Evolutionary conservation across 495 filamentous ascomycete species (phyloP), one percentile per base, ranked within the genome.

Genomic region (Lasiosphaeria hispida): DNA sequence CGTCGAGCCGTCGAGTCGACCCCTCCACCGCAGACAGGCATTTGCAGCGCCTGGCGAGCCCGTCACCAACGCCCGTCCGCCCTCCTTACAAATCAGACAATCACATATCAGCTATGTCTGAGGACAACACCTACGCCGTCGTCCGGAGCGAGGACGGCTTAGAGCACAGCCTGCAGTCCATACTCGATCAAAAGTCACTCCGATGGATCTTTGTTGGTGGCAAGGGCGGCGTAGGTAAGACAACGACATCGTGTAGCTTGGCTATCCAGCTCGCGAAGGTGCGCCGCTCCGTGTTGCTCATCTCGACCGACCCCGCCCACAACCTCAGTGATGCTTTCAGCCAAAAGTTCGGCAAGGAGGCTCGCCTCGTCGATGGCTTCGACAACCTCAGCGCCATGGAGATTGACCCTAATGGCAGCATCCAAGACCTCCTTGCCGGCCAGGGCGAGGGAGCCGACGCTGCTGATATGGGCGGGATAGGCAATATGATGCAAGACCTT

Each of bases 131-230:
- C 33, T 70, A 85, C 48, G 71, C 91, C 62, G 79, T 87, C 59
- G 72, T 75, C 69, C 85, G 88, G 63, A 87, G 89, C 69, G 71
- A 77, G 59, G 87, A 89, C 70, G 72, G 80, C 59, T 82, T 97
- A 75, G 91, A 95, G 79, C 90, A 95, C 14, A 90, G 91, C 38
- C 89, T 99, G 69, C 89, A 96, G 81, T 88, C 89, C 43, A 91
- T 99, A 65, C 81, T 97, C 66, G 89, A 92, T 77, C 94, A 99
- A 71, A 89, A 88, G 66, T 86, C 90, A 15, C 86, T 99, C 48
- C 91, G 94, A 61, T 99, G 95, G 95, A 96, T 99, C 72, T 99
- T 99, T 67, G 95, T 97, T 48, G 94, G 94, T 65, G 94, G 94
- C 54, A 99, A 99, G 81, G 94, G 94, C 63, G 94, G 94, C 66